Evolutionary conservation across 2,329 filamentous ascomycete species (phyloP).

Genomic region (Geosmithia putterillii): DNA sequence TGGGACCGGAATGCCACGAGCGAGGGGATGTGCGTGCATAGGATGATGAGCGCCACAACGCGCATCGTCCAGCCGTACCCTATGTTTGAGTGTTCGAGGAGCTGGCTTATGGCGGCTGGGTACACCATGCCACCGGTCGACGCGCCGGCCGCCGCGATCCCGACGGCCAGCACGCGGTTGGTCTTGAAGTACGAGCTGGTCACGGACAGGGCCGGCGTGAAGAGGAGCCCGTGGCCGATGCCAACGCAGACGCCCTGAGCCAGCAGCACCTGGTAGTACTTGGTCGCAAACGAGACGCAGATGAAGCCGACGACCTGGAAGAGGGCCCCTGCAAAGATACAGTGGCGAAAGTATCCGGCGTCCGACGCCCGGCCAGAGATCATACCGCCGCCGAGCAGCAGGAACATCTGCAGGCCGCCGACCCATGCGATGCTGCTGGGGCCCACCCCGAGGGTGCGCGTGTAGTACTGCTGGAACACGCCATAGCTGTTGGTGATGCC

Average conservation of each 20-base stretch:
- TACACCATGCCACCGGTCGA: conserved; percentile 19
- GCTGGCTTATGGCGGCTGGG: conserved; percentile 12
- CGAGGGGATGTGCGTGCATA: conserved; percentile 15
- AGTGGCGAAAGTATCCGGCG: conserved; percentile 26
- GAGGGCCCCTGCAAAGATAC: conserved; percentile 26
- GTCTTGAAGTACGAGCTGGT: conserved; percentile 19
- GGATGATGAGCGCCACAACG: conserved; percentile 13
- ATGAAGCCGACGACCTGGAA: conserved; percentile 33
- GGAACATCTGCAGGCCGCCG: conserved; percentile 31
- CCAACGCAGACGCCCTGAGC: conserved; percentile 32
- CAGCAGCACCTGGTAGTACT: conserved; percentile 32
- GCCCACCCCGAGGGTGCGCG: conserved; percentile 17
- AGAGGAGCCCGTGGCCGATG: conserved; percentile 27
- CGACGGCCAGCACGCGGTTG: conserved; percentile 15
- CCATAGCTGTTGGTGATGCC: conserved; percentile 33
- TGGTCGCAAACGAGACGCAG: conserved; percentile 20
- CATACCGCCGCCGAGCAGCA: conserved; percentile 21
- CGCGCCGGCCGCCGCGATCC: conserved; percentile 18
- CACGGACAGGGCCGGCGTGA: conserved; percentile 21
- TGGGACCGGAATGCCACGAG: conserved; percentile 23
- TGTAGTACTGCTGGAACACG: conserved; percentile 32
- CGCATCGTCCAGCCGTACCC: conserved; percentile 17
- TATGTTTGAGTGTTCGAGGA: conserved; percentile 6
- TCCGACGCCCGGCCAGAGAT: conserved; percentile 32
- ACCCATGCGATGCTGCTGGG: conserved; percentile 20